A percentile compares a stretch with the other conserved stretches of the same genome.
These are phyloP conservation scores for Triangularia verruculosa DNA, from an alignment of 2,329 filamentous ascomycete genomes.

Conservation along the genomic window DNA sequence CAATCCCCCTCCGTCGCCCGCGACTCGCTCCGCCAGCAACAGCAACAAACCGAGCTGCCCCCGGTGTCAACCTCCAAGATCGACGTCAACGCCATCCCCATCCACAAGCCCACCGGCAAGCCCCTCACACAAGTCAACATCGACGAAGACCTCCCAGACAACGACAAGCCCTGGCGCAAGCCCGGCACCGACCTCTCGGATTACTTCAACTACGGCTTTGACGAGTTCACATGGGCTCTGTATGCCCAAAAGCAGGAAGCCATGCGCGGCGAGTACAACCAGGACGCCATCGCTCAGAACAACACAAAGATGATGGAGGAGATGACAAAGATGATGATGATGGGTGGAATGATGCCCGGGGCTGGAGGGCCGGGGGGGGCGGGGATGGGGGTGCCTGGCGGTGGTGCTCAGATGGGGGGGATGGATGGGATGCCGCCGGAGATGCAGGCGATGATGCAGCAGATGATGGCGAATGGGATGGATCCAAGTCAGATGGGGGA, in stretches of 20 bases:
- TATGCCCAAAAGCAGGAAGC: slow-evolving; percentile 87
- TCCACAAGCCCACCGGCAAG: slow-evolving; percentile 76
- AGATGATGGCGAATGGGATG: slow-evolving; percentile 63
- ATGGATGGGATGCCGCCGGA: slow-evolving; percentile 65
- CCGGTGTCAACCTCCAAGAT: slow-evolving; percentile 77
- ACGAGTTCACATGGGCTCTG: slow-evolving; percentile 95
- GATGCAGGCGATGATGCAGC: slow-evolving; percentile 68
- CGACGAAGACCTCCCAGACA: slow-evolving; percentile 69
- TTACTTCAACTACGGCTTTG: slow-evolving; percentile 99
- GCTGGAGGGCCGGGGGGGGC: slow-evolving; percentile 12
- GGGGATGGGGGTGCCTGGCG: background rate
- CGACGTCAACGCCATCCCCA: slow-evolving; percentile 78
- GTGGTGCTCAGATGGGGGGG: slow-evolving; percentile 41
- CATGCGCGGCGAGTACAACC: slow-evolving; percentile 71
- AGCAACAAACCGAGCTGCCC: slow-evolving; percentile 36
- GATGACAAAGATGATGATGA: slow-evolving; percentile 67
- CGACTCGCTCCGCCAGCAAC: slow-evolving; percentile 35
- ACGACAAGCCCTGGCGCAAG: slow-evolving; percentile 92
- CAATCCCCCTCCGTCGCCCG: slow-evolving; percentile 43
- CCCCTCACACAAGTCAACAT: slow-evolving; percentile 75
- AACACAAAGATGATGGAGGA: slow-evolving; percentile 79
- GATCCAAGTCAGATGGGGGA: slow-evolving; percentile 59
- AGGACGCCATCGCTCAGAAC: slow-evolving; percentile 59
- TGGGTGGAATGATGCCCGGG: slow-evolving; percentile 47
- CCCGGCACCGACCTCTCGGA: slow-evolving; percentile 93